phyloP scores from a whole-genome alignment of 345 rosid genomes.

The Punica granatum region DNA sequence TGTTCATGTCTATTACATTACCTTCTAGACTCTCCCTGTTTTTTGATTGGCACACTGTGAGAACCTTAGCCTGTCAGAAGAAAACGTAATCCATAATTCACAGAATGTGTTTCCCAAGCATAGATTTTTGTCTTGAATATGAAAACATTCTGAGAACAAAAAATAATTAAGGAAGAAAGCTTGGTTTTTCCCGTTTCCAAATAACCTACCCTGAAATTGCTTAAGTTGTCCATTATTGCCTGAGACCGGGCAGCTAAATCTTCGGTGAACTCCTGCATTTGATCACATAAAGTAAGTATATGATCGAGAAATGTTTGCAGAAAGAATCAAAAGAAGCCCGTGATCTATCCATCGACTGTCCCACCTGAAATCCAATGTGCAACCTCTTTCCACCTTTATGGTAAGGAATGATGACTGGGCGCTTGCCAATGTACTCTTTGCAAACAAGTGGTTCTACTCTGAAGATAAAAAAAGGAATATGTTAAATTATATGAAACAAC shows the following conservation, averaged over 20 bases:
- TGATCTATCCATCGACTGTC: not conserved
- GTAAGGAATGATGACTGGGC: constrained; percentile 89
- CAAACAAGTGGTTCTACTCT: constrained; percentile 96
- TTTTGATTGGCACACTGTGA: constrained; percentile 75
- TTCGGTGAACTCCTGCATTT: constrained; percentile 64
- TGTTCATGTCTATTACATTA: constrained; percentile 14
- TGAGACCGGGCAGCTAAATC: constrained; percentile 76
- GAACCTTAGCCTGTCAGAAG: constrained; percentile 54
- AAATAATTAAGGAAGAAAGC: not conserved
- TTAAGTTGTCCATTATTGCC: constrained; percentile 47
- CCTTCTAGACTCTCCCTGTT: constrained; percentile 49
- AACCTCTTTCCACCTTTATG: constrained; percentile 94
- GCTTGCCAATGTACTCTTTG: constrained; percentile 51
- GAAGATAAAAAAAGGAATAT: constrained; percentile 13
- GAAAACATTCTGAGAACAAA: not conserved
- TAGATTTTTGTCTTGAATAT: not conserved
- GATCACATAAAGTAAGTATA: constrained; percentile 5
- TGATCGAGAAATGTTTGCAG: constrained; percentile 1
- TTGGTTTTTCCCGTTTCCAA: not conserved
- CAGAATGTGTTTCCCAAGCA: not conserved
- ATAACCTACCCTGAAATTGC: constrained; percentile 45
- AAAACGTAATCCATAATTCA: constrained; percentile 7
- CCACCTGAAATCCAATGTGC: constrained; percentile 92
- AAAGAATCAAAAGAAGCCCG: not conserved
- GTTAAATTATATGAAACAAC: not conserved